phyloP scores from a whole-genome alignment of 164 flowering plant genomes.

The Berberis thunbergii region DNA sequence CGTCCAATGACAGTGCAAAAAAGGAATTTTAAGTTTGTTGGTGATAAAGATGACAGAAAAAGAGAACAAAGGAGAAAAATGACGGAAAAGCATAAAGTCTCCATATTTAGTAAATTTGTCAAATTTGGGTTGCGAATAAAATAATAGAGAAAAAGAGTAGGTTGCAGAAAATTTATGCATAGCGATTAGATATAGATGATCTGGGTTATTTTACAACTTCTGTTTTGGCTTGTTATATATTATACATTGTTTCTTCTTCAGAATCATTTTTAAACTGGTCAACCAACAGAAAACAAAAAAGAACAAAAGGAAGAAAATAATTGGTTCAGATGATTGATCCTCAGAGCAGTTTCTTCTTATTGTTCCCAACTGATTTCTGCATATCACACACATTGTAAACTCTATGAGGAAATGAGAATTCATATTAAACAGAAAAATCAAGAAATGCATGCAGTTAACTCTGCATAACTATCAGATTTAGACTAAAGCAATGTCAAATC shows the following conservation, averaged over 20 bases:
- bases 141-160: slow-evolving; percentile 23
- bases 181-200: background rate
- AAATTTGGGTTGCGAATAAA: slow-evolving; percentile 43
- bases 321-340: too few relatives aligned
- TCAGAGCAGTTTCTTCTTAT: too few relatives aligned
- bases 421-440: too few relatives aligned
- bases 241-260: background rate
- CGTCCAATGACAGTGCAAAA: background rate
- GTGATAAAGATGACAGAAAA: background rate
- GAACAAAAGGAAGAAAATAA: too few relatives aligned
- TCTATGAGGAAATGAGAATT: too few relatives aligned
- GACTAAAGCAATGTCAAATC: too few relatives aligned
- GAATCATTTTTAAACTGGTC: too few relatives aligned
- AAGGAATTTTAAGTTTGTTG: background rate
- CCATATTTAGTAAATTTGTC: slow-evolving; percentile 54
- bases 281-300: too few relatives aligned
- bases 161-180: background rate
- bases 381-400: too few relatives aligned
- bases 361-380: too few relatives aligned
- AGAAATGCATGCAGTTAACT: too few relatives aligned
- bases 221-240: background rate
- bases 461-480: too few relatives aligned
- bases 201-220: background rate
- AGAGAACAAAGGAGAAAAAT: background rate
- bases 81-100: slow-evolving; percentile 31